These are phyloP conservation scores for Trichoderma citrinoviride DNA, from an alignment of 2,329 filamentous ascomycete species.

Conservation along the genomic window DNA sequence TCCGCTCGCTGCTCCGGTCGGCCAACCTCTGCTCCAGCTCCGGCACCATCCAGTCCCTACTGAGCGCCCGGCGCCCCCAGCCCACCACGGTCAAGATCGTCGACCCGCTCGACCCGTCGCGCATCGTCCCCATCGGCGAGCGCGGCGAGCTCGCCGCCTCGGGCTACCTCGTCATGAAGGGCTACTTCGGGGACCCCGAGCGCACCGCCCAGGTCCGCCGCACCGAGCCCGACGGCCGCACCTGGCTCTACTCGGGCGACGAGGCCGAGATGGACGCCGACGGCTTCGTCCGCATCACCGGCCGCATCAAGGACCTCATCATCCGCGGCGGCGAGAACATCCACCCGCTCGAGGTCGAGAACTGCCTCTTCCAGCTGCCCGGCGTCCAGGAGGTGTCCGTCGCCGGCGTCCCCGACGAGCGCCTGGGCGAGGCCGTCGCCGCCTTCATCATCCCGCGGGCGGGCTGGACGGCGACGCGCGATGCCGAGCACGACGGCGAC, in stretches of 20 bases:
- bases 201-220: conserved; percentile 66
- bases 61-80: no score
- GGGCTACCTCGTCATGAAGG: conserved; percentile 88
- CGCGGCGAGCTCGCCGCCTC: conserved; percentile 78
- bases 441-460: conserved; percentile 68
- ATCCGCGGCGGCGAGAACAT: conserved; percentile 96
- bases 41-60: no score
- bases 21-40: no score
- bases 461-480: conserved; percentile 31
- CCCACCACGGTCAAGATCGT: conserved; percentile 80
- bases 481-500: conserved; percentile 30
- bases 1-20: no score
- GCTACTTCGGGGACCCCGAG: conserved; percentile 75
- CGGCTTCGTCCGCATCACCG: conserved; percentile 85
- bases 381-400: conserved; percentile 74
- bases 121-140: conserved; percentile 61
- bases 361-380: conserved; percentile 73
- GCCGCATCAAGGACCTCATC: conserved; percentile 91
- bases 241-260: conserved; percentile 92
- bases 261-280: conserved; percentile 81
- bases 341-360: conserved; percentile 88
- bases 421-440: conserved; percentile 81
- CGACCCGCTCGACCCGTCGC: conserved; percentile 57
- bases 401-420: conserved; percentile 77
- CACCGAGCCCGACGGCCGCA: conserved; percentile 42